Conservation (phyloP, 768 basidiomycete genomes). For the Crassisporium funariophilum region DNA sequence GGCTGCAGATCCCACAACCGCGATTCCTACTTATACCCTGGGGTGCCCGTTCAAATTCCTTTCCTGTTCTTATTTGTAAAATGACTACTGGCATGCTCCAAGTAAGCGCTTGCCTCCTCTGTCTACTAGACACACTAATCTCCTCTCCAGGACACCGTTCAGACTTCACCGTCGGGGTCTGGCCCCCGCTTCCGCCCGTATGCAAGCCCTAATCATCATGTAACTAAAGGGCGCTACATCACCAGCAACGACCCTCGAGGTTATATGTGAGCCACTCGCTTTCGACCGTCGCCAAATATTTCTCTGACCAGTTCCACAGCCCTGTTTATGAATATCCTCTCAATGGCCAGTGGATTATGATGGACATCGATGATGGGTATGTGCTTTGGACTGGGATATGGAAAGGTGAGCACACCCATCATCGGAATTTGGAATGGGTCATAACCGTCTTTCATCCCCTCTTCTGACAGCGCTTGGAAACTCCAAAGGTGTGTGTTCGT, state of each 20-base stretch:
- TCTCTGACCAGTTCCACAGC: constrained; percentile 33
- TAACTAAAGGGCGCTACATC: constrained; percentile 85
- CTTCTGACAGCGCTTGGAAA: constrained; percentile 69
- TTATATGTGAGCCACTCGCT: constrained; percentile 67
- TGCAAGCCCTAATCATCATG: constrained; percentile 75
- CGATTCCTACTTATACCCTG: constrained; percentile 26
- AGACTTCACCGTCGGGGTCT: constrained; percentile 38
- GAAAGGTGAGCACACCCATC: constrained; percentile 67
- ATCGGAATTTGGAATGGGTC: neutral
- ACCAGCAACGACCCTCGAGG: constrained; percentile 88
- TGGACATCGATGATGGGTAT: constrained; percentile 92
- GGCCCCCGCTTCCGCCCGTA: constrained; percentile 64
- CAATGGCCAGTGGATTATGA: constrained; percentile 93
- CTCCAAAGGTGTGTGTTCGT: constrained; percentile 67
- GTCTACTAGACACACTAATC: constrained; percentile 10
- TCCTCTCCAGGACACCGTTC: constrained; percentile 42
- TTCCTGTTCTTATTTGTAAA: constrained; percentile 25
- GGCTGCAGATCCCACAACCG: constrained; percentile 22
- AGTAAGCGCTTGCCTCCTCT: constrained; percentile 31
- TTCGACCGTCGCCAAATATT: neutral
- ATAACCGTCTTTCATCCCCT: constrained; percentile 1
- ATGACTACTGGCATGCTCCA: constrained; percentile 51
- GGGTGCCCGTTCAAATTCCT: constrained; percentile 16
- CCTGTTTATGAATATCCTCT: constrained; percentile 90
- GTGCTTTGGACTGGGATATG: constrained; percentile 93